These are phyloP conservation scores for Xylariales sp. DNA, from an alignment of 2,329 filamentous ascomycete species.

Conservation along the genomic window DNA sequence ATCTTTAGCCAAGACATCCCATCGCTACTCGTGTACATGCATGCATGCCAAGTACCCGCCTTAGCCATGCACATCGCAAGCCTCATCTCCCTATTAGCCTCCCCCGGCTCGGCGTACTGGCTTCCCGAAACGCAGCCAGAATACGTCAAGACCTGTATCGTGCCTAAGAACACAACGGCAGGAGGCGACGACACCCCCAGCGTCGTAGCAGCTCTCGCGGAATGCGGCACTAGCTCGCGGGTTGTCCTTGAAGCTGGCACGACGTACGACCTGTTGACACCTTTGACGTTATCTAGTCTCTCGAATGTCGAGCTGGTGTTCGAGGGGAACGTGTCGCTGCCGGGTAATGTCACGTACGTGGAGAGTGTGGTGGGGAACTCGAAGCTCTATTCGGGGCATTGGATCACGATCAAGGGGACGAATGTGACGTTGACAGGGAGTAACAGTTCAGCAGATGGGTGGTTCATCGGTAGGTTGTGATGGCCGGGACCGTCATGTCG, in stretches of 20 bases:
- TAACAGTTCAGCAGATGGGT: conserved; percentile 9
- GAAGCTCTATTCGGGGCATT: conserved; percentile 17
- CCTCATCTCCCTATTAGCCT: not conserved
- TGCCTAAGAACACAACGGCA: conserved; percentile 14
- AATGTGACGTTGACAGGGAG: conserved; percentile 10
- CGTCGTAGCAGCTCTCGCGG: conserved; percentile 10
- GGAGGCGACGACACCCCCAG: conserved; percentile 14
- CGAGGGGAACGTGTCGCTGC: conserved; percentile 16
- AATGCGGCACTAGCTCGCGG: conserved; percentile 12
- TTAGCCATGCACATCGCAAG: not conserved
- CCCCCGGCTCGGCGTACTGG: conserved; percentile 12
- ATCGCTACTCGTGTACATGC: no score
- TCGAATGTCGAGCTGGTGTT: conserved; percentile 16
- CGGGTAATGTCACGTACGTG: conserved; percentile 14
- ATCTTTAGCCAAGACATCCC: no score
- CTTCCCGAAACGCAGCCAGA: conserved; percentile 11
- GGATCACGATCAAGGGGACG: conserved; percentile 18
- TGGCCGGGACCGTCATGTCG: not conserved
- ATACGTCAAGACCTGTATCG: conserved; percentile 12
- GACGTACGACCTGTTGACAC: conserved; percentile 18
- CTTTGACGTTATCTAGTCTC: conserved; percentile 13
- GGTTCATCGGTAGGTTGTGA: conserved; percentile 13
- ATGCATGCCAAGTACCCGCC: no score
- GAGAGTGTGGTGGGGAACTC: conserved; percentile 15
- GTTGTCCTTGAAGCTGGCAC: conserved; percentile 13